Conservation (phyloP, 768 basidiomycete species). For the Mycena amicta region DNA sequence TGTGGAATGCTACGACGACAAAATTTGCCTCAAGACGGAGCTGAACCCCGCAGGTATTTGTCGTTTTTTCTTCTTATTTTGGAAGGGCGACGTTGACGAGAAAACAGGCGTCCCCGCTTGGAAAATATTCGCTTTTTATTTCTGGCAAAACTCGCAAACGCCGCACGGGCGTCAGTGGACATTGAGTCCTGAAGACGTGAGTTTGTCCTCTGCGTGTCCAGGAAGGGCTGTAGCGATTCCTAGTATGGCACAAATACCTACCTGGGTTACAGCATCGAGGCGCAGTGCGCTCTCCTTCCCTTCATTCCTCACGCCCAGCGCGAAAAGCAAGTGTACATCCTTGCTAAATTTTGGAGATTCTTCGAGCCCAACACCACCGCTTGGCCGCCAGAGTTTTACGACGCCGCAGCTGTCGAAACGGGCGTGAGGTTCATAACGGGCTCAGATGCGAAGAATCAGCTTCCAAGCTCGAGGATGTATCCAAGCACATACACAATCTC, state of each 20-base stretch:
- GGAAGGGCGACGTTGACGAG: no score
- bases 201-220: neutral
- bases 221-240: neutral
- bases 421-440: conserved; percentile 7
- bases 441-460: neutral
- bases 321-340: conserved; percentile 8
- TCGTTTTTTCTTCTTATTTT: neutral
- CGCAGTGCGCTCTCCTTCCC: conserved; percentile 26
- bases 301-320: conserved; percentile 31
- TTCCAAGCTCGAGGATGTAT: neutral
- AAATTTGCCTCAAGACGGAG: conserved; percentile 30
- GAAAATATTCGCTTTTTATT: conserved; percentile 39
- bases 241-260: conserved; percentile 4
- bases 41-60: conserved; percentile 25
- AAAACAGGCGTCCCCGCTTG: conserved; percentile 41
- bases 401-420: neutral
- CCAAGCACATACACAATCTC: conserved; percentile 3
- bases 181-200: conserved; percentile 32
- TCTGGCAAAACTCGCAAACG: conserved; percentile 21
- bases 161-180: conserved; percentile 35
- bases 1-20: neutral
- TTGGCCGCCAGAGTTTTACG: conserved; percentile 10
- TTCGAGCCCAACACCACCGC: conserved; percentile 2
- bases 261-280: conserved; percentile 36
- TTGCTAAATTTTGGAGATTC: conserved; percentile 5